Percentiles rank a stretch among this genome's conserved stretches.
These are phyloP conservation scores for Sapria himalayana DNA, from an alignment of 345 rosid genomes.

Conservation along the genomic window DNA sequence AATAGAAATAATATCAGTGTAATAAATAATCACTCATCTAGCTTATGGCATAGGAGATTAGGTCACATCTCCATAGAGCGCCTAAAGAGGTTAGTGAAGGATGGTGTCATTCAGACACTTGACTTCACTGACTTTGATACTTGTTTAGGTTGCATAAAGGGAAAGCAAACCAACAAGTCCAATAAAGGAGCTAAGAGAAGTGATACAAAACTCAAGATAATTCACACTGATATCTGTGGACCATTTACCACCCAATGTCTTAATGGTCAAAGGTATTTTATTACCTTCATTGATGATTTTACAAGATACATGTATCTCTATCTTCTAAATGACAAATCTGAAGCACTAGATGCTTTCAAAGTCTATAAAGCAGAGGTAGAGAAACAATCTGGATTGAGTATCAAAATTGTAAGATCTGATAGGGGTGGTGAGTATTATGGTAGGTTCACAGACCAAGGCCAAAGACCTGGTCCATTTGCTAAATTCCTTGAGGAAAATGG, in stretches of 20 bases:
- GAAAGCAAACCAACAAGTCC: too few species aligned
- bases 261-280: too few species aligned
- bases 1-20: too few species aligned
- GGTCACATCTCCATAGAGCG: too few species aligned
- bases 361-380: constrained; percentile 1
- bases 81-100: too few species aligned
- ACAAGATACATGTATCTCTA: constrained; percentile 2
- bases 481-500: constrained; percentile 5
- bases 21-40: too few species aligned
- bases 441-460: background rate
- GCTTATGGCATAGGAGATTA: too few species aligned
- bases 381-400: background rate
- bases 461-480: constrained; percentile 1
- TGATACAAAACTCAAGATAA: too few species aligned
- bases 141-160: too few species aligned
- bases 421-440: constrained; percentile 4
- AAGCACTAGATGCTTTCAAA: constrained; percentile 3
- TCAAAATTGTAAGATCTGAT: background rate
- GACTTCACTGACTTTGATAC: too few species aligned
- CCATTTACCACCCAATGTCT: background rate
- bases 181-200: too few species aligned
- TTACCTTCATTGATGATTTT: constrained; percentile 7
- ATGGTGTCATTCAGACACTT: too few species aligned
- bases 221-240: constrained; percentile 4
- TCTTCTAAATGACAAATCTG: background rate